Base-by-base conservation (phyloP, 306 rosid species). In the Inga oerstediana region DNA sequence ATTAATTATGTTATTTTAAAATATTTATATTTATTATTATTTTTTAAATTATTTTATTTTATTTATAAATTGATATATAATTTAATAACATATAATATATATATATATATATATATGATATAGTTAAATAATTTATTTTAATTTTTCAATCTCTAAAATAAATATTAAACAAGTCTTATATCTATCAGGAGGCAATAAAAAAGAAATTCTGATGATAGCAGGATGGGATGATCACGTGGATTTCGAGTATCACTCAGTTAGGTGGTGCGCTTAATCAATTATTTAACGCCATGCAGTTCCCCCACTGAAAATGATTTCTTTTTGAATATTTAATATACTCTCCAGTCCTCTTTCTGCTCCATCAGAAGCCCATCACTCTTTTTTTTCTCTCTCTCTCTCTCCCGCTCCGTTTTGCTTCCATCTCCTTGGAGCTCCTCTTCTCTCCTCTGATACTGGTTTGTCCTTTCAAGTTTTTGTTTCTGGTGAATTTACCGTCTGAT, bases 391-490 rank as follows among this genome's bases (percentile, higher is more conserved):
- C 27, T 24, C 27, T 19, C 22, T 54, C 0, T 54, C 61, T 54
- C 22, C 61, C n/a, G 2, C 66, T 41, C 32, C 19, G 78, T 64
- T 43, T 41, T 70, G 51, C 75, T 70, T 41, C 75, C 5, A 19
- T 45, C 37, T 4, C 7, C 41, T 72, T 45, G 39, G 39, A 46
- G 54, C 59, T 71, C 32, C 16, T 78, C 32, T 77, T 83, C 79
- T 77, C 80, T 77, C 84, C 82, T 10, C 86, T 51, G 11, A 17
- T 74, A 72, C 89, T 88, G 89, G 89, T 90, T 81, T 51, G 84
- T 83, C 17, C 76, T 51, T 51, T 46, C 73, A 64, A n/a, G 43
- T 22, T 10, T 73, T 76, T 62, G 24, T 74, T 72, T 61, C 69
- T 70, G 82, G 12, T 67, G 81, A 58, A 43, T 45, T 45, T 4